Evolutionary conservation across 2,329 filamentous ascomycete genomes (phyloP).

Genomic region (Exophiala dermatitidis): DNA sequence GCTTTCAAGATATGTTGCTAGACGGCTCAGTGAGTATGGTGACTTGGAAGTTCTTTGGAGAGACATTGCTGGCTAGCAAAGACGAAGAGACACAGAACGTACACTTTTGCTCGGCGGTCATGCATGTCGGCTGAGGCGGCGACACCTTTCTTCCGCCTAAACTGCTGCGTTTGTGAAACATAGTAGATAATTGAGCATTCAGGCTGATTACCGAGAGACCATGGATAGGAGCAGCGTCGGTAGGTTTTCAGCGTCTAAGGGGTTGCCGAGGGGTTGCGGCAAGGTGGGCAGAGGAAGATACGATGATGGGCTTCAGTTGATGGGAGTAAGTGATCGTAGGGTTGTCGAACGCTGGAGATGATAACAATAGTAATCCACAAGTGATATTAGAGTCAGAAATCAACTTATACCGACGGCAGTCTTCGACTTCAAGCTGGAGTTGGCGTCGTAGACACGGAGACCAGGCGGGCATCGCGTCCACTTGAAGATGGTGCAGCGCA

Average conservation of each 20-base stretch:
- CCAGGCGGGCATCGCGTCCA: neutral
- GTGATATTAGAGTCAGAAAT: too few relatives aligned
- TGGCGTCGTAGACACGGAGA: neutral
- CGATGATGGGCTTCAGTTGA: too few relatives aligned
- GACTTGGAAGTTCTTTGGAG: constrained; percentile 19
- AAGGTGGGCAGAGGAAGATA: too few relatives aligned
- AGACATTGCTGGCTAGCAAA: constrained; percentile 8
- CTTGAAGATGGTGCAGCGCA: neutral
- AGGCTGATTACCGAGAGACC: neutral
- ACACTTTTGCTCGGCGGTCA: constrained; percentile 44
- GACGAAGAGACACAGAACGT: constrained; percentile 25
- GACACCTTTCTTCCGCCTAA: constrained; percentile 40
- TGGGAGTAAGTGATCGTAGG: too few relatives aligned
- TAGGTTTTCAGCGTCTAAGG: too few relatives aligned
- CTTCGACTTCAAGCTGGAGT: neutral
- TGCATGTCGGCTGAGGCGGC: constrained; percentile 41
- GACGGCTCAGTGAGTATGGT: constrained; percentile 23
- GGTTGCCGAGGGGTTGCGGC: too few relatives aligned
- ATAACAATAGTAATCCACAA: too few relatives aligned
- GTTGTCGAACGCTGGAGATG: too few relatives aligned
- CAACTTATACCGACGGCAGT: too few relatives aligned
- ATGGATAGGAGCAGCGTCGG: neutral
- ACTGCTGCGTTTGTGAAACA: constrained; percentile 35
- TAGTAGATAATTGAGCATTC: constrained; percentile 20
- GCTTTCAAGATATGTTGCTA: constrained; percentile 54